Percentiles rank a stretch among this genome's conserved stretches.
Conservation (phyloP, 1,284 basidiomycete genomes). For the Psilocybe mexicana region DNA sequence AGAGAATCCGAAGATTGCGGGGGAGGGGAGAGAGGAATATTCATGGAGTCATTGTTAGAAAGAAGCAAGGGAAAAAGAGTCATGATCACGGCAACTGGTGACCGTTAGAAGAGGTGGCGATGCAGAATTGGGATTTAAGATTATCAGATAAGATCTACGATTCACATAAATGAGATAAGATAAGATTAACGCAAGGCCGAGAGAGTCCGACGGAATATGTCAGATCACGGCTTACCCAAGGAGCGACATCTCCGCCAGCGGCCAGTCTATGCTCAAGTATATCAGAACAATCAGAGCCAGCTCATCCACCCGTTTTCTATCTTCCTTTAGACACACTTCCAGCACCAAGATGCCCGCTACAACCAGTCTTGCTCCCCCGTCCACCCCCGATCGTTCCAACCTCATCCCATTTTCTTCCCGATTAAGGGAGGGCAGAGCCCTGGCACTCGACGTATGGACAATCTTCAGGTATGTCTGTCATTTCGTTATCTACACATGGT, state of each 20-base stretch:
- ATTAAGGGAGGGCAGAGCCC: slow-evolving; percentile 69
- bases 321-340: slow-evolving; percentile 7
- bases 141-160: background rate
- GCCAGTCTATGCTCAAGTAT: slow-evolving; percentile 14
- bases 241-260: background rate
- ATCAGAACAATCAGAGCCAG: slow-evolving; percentile 7
- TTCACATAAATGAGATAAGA: background rate
- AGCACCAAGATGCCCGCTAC: slow-evolving; percentile 11
- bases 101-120: background rate
- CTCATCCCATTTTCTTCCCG: slow-evolving; percentile 68
- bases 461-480: slow-evolving; percentile 80
- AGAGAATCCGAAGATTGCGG: background rate
- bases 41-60: background rate
- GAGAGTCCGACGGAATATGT: slow-evolving; percentile 1
- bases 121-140: background rate
- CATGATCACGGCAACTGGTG: background rate
- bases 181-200: slow-evolving; percentile 1
- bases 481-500: slow-evolving; percentile 13
- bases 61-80: background rate
- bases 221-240: background rate
- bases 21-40: background rate
- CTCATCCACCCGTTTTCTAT: slow-evolving; percentile 4
- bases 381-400: slow-evolving; percentile 42
- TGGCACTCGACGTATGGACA: slow-evolving; percentile 88
- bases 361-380: slow-evolving; percentile 7